Conservation (phyloP, 768 basidiomycete species). For the Udeniomyces megalosporus region DNA sequence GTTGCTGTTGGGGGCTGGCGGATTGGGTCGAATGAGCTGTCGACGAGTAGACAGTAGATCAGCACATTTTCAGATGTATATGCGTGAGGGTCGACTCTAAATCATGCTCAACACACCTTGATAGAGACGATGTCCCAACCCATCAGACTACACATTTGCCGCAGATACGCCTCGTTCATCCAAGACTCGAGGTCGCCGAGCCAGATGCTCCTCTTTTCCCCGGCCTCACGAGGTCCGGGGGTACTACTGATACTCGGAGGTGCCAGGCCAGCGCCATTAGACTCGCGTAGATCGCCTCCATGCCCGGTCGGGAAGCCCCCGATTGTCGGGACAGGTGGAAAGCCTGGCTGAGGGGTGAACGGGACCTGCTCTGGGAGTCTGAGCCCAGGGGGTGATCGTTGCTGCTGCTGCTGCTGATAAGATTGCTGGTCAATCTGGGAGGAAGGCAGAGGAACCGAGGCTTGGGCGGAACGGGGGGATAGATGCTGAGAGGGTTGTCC, state of each 20-base stretch:
- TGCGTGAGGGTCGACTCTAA: not conserved
- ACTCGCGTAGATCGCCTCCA: not conserved
- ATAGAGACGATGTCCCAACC: conserved; percentile 48
- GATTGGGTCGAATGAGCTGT: conserved; percentile 14
- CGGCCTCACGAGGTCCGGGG: no score
- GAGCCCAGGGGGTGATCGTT: no score
- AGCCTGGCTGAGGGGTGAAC: no score
- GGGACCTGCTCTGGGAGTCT: no score
- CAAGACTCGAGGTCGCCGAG: conserved; percentile 83
- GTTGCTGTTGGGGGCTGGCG: conserved; percentile 45
- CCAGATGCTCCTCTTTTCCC: conserved; percentile 41
- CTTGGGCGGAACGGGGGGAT: no score
- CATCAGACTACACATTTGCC: conserved; percentile 71
- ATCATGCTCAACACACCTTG: conserved; percentile 8
- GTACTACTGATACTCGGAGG: no score
- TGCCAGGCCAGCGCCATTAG: no score
- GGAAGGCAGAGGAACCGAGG: no score
- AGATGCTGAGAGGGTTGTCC: no score
- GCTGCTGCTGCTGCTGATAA: no score
- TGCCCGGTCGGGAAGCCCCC: not conserved
- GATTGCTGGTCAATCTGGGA: no score
- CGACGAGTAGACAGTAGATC: not conserved
- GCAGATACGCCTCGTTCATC: conserved; percentile 94
- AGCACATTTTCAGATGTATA: not conserved
- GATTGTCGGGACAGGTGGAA: not conserved